A percentile compares a stretch with the other conserved stretches of the same genome.
phyloP scores from a whole-genome alignment of 2,329 filamentous ascomycete genomes.

The Aspergillus fischeri region DNA sequence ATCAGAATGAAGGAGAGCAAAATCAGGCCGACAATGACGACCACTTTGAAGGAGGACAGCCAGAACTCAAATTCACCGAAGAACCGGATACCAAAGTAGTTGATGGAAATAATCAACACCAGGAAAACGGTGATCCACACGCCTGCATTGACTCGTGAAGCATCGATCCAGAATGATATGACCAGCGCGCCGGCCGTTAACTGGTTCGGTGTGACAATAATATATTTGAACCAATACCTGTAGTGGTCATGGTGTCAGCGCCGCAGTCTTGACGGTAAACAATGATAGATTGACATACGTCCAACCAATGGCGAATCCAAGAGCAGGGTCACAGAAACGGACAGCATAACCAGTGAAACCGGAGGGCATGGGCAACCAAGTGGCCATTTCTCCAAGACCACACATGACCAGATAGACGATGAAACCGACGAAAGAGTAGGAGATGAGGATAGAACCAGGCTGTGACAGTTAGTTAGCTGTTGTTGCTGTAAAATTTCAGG shows the following conservation, averaged over 20 bases:
- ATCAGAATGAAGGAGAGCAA: slow-evolving; percentile 61
- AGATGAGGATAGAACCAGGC: slow-evolving; percentile 42
- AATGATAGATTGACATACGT: slow-evolving; percentile 44
- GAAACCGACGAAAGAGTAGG: slow-evolving; percentile 42
- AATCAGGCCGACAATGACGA: slow-evolving; percentile 64
- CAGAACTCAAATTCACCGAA: slow-evolving; percentile 65
- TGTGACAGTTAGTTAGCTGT: slow-evolving; percentile 14
- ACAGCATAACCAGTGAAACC: slow-evolving; percentile 80
- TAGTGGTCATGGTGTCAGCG: slow-evolving; percentile 9
- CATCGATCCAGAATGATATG: slow-evolving; percentile 69
- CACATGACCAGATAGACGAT: slow-evolving; percentile 80
- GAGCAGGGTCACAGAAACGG: slow-evolving; percentile 73
- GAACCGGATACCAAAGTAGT: slow-evolving; percentile 66
- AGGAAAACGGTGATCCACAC: slow-evolving; percentile 74
- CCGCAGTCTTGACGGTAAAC: neutral
- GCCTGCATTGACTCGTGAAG: slow-evolving; percentile 66
- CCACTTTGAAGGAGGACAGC: slow-evolving; percentile 62
- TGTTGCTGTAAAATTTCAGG: too few relatives aligned
- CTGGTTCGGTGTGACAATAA: slow-evolving; percentile 82
- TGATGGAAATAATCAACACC: slow-evolving; percentile 60
- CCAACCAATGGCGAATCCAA: slow-evolving; percentile 75
- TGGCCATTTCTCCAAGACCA: slow-evolving; percentile 77
- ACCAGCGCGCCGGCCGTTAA: slow-evolving; percentile 75
- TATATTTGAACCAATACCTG: slow-evolving; percentile 67
- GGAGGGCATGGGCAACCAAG: slow-evolving; percentile 72